phyloP scores from a whole-genome alignment of 2,329 filamentous ascomycete genomes.

The Penicillium sp. region DNA sequence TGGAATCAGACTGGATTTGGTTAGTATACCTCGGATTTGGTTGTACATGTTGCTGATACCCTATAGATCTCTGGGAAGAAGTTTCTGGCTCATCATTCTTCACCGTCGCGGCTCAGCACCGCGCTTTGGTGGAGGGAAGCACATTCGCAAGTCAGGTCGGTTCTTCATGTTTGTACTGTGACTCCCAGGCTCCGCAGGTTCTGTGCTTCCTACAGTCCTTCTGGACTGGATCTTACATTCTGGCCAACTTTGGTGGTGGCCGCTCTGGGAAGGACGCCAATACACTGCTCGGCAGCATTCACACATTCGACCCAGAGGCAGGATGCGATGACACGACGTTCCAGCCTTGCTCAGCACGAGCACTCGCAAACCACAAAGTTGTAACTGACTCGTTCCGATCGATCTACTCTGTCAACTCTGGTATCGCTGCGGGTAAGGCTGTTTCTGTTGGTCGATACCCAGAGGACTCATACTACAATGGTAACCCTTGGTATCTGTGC shows the following conservation, averaged over 20 bases:
- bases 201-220: constrained; percentile 72
- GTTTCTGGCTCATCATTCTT: constrained; percentile 76
- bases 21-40: not conserved
- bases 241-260: constrained; percentile 64
- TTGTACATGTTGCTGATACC: not conserved
- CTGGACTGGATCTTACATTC: constrained; percentile 63
- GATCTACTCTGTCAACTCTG: constrained; percentile 58
- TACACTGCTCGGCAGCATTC: constrained; percentile 55
- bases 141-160: constrained; percentile 63
- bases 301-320: constrained; percentile 36
- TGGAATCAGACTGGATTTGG: constrained; percentile 60
- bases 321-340: constrained; percentile 55
- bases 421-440: constrained; percentile 23
- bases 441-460: constrained; percentile 61
- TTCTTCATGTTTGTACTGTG: constrained; percentile 58
- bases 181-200: constrained; percentile 64
- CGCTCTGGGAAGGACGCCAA: constrained; percentile 71
- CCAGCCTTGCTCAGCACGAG: constrained; percentile 69
- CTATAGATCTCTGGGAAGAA: constrained; percentile 73
- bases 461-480: constrained; percentile 71
- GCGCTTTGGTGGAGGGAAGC: constrained; percentile 59
- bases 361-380: constrained; percentile 72
- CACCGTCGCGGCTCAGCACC: constrained; percentile 67
- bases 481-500: constrained; percentile 76
- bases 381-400: constrained; percentile 72